Base-by-base conservation (phyloP, 2,329 filamentous ascomycete species). In the Colletotrichum kahawae region DNA sequence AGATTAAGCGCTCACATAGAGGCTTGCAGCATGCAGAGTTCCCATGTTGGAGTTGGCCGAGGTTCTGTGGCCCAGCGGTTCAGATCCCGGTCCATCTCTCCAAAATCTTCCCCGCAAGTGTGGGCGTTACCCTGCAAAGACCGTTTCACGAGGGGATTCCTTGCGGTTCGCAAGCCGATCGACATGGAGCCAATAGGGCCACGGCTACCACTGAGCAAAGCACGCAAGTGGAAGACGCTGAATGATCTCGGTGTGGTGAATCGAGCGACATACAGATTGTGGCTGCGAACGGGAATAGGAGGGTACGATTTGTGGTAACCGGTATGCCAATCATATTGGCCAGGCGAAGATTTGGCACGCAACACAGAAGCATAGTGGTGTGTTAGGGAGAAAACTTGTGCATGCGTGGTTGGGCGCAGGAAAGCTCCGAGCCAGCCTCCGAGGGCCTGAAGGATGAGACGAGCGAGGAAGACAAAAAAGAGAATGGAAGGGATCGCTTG, bases 1-100 rank as follows among this genome's bases (percentile, higher is more conserved):
- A 68, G 48, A 18, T 64, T 73, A 74, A 75, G 74, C 74, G 74
- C 74, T 70, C 21, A 18, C 14, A 36, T 13, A 16, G 51, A 38
- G 43, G 29, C 43, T 59, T 59, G 29, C 68, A 65, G 60, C 33
- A 60, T 74, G 71, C 74, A 72, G 69, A 36, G 51, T 31, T 57
- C 69, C 10, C 10, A n/a, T 12, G 43, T 57, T 48, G 34, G 27
- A 56, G 34, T 27, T 21, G 31, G 31, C n/a, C 12, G 38, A 69
- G 67, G 67, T 33, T 12, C 54, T 56, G 21, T 24, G 54, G 54
- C 29, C 68, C 62, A 57, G 31, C 38, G 54, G 21, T 24, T 43
- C 24, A 43, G 63, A 68, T 59, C 43, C 72, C 56, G 51, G 57
- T 64, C 48, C 43, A 59, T 51, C 63, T 38, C 16, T 63, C 21